Evolutionary conservation across 352 stramenopile species (phyloP).

Genomic region (Phytophthora syringae): DNA sequence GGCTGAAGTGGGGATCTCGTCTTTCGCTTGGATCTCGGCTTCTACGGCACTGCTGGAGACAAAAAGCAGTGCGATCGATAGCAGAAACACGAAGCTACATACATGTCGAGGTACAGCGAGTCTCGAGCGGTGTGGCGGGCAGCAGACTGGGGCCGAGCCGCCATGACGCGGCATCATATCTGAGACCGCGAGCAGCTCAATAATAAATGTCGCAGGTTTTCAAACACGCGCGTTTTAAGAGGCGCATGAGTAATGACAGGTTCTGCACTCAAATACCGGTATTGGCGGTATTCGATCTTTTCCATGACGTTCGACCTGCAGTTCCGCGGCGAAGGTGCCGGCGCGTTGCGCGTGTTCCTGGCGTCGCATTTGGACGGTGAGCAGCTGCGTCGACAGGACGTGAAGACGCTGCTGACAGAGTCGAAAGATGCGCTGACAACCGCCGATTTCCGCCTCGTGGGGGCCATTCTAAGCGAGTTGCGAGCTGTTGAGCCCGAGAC

Average conservation of each 20-base stretch:
- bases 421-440: constrained; percentile 18
- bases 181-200: constrained; percentile 16
- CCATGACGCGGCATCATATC: constrained; percentile 38
- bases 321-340: constrained; percentile 32
- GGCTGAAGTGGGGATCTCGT: too few species aligned
- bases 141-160: not conserved
- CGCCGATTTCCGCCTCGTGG: constrained; percentile 33
- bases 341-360: constrained; percentile 39
- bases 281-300: too few species aligned
- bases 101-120: constrained; percentile 1
- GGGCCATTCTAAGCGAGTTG: constrained; percentile 29
- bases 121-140: not conserved
- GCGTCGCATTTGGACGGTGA: constrained; percentile 19
- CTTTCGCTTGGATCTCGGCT: constrained; percentile 18
- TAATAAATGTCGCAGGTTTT: too few species aligned
- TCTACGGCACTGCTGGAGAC: constrained; percentile 4
- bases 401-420: constrained; percentile 25
- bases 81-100: constrained; percentile 23
- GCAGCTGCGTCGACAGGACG: constrained; percentile 7
- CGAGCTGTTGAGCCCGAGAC: constrained; percentile 25
- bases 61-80: constrained; percentile 25
- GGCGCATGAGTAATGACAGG: too few species aligned
- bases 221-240: too few species aligned
- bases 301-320: constrained; percentile 25
- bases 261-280: too few species aligned